Evolutionary conservation across 2,329 filamentous ascomycete species (phyloP).

Genomic region (Cylindrodendrum hubeiense): DNA sequence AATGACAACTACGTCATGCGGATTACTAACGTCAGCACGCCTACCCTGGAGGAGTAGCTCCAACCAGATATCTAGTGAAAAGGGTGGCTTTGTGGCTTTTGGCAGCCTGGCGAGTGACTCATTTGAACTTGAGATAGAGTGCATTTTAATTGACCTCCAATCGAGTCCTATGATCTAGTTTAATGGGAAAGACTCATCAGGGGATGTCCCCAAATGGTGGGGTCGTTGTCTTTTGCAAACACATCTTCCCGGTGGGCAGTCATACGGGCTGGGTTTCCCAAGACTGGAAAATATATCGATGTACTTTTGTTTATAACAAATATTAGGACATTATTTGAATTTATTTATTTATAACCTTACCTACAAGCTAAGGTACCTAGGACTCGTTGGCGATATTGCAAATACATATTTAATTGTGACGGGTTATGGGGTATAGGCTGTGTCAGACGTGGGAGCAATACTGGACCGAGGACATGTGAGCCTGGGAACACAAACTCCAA

Average conservation of each 20-base stretch:
- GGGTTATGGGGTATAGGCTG: neutral
- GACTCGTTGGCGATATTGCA: no score
- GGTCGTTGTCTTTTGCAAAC: no score
- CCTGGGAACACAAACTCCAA: no score
- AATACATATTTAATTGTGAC: no score
- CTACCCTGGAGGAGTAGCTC: constrained; percentile 12
- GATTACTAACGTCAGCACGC: constrained; percentile 9
- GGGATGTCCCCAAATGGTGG: neutral
- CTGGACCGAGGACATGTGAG: no score
- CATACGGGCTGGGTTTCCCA: no score
- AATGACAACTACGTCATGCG: constrained; percentile 24
- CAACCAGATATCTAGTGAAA: neutral
- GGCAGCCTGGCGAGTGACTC: neutral
- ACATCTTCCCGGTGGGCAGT: no score
- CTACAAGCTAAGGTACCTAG: no score
- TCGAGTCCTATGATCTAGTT: neutral
- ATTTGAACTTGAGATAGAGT: neutral
- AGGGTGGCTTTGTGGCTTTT: neutral
- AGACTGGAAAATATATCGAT: no score
- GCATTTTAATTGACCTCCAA: neutral
- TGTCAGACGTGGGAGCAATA: neutral
- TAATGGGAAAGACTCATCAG: neutral
- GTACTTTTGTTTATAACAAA: no score
- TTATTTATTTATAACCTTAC: no score
- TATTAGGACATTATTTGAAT: no score